Conservation (phyloP, 2,329 filamentous ascomycete genomes). For the Cercospora sojina region DNA sequence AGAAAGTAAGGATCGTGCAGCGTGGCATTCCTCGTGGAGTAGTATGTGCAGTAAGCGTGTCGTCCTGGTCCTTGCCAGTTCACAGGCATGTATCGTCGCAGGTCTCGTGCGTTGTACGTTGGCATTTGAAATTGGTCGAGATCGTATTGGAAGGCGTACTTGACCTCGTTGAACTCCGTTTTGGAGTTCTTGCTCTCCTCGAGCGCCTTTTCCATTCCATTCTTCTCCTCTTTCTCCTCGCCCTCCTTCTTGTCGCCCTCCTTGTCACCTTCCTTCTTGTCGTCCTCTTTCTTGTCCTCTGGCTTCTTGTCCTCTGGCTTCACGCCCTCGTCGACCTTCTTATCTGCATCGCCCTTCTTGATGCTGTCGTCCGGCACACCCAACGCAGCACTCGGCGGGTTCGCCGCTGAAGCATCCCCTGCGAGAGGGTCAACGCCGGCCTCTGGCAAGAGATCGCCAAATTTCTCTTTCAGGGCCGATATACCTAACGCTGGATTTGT, state of each 20-base stretch:
- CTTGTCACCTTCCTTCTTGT: constrained; percentile 1
- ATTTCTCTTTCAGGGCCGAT: constrained; percentile 16
- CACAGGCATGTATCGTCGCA: constrained; percentile 21
- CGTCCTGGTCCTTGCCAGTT: constrained; percentile 27
- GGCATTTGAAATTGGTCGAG: constrained; percentile 17
- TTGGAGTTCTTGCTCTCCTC: constrained; percentile 13
- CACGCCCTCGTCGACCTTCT: constrained; percentile 9
- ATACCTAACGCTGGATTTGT: constrained; percentile 19
- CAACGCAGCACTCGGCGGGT: constrained; percentile 18
- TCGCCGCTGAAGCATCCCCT: constrained; percentile 14
- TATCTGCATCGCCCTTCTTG: constrained; percentile 11
- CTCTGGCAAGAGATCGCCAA: constrained; percentile 15
- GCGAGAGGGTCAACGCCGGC: constrained; percentile 14
- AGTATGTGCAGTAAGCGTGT: constrained; percentile 24
- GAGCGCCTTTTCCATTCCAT: constrained; percentile 13
- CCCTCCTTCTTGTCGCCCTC: constrained; percentile 11
- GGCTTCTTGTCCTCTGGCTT: constrained; percentile 13
- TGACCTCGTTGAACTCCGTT: constrained; percentile 22
- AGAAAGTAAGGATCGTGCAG: constrained; percentile 28
- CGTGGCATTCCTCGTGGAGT: constrained; percentile 24
- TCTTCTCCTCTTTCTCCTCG: constrained; percentile 2
- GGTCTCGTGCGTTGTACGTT: constrained; percentile 13
- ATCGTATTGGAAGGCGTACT: constrained; percentile 21
- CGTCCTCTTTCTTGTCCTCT: constrained; percentile 12
- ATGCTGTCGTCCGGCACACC: constrained; percentile 16